Evolutionary conservation across 768 basidiomycete genomes (phyloP).

Genomic region (Panaeolus papilionaceus): DNA sequence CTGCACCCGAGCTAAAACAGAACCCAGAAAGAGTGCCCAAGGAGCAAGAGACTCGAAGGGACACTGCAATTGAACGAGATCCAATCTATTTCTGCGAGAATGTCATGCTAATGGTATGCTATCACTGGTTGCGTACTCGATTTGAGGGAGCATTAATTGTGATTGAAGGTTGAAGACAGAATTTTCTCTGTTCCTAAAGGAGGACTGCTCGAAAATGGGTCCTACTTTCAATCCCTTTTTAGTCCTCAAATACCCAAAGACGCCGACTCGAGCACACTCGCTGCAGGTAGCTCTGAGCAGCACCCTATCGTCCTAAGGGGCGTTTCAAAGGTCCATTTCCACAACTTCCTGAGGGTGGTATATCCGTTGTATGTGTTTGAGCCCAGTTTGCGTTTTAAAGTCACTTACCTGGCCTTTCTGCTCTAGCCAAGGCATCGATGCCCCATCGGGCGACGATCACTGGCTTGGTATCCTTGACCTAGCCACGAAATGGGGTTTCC

Average conservation of each 20-base stretch:
- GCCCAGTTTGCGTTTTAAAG: no score
- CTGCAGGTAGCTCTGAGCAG: slow-evolving; percentile 20
- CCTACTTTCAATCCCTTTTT: neutral
- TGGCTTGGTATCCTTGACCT: neutral
- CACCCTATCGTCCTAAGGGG: slow-evolving; percentile 27
- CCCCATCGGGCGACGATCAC: neutral
- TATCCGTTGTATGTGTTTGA: slow-evolving; percentile 24
- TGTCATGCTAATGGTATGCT: neutral
- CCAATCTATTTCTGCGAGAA: slow-evolving; percentile 1
- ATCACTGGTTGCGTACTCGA: no score
- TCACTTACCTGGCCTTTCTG: no score
- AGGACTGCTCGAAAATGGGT: slow-evolving; percentile 13
- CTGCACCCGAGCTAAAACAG: no score
- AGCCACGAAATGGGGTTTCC: neutral
- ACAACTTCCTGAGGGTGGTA: slow-evolving; percentile 24
- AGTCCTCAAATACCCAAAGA: no score
- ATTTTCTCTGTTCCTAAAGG: slow-evolving; percentile 24
- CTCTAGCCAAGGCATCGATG: neutral
- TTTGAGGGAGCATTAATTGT: no score
- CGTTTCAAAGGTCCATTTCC: slow-evolving; percentile 24
- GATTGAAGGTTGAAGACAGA: slow-evolving; percentile 20
- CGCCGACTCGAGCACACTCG: neutral
- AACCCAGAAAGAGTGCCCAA: no score
- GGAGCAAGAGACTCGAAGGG: no score
- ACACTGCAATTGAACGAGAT: neutral